Evolutionary conservation across 345 rosid genomes (phyloP), one percentile per base, ranked within the genome.

Genomic region (Odontarrhena argentea): DNA sequence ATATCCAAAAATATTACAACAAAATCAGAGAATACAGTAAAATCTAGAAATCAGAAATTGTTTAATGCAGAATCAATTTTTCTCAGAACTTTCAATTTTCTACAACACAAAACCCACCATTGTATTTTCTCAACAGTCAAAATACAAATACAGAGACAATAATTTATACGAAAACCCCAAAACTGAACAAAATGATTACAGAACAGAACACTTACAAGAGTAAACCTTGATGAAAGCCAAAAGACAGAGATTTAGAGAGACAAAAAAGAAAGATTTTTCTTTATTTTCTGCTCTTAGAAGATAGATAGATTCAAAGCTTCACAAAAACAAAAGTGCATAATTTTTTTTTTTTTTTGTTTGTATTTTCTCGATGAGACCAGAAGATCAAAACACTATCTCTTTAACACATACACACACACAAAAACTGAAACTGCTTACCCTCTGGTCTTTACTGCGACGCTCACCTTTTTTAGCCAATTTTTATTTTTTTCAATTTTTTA

Each of bases 141-240:
- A 2, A 28, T 4, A 28, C 32, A 28, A 64, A 60, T 7, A 42
- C 34, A 67, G 13, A 14, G 44, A 60, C 38, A 47, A 46, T 37
- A 45, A 28, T 25, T 42, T 6, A 54, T 8, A 46, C 5, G 2
- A 63, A 38, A 37, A n/a, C 7, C 6, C 13, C 3, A 67, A 32
- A 67, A 11, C 73, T 37, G 54, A 47, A 10, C 7, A 56, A 12
- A 53, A 9, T 35, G 5, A 18, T 18, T 18, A 18, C 22, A 57
- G 18, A 62, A 52, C 50, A 56, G 28, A 67, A 50, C 53, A 59
- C 60, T 70, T 70, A 80, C 86, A 68, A 51, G 73, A 63, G 44
- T 45, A 67, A 76, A 51, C 46, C 74, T 74, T 45, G 53, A 58
- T 63, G 69, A 63, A 64, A 55, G 56, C 63, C 45, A 52, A 55